Evolutionary conservation across 495 filamentous ascomycete species (phyloP).

Genomic region (Penicillium atrosanguineum): DNA sequence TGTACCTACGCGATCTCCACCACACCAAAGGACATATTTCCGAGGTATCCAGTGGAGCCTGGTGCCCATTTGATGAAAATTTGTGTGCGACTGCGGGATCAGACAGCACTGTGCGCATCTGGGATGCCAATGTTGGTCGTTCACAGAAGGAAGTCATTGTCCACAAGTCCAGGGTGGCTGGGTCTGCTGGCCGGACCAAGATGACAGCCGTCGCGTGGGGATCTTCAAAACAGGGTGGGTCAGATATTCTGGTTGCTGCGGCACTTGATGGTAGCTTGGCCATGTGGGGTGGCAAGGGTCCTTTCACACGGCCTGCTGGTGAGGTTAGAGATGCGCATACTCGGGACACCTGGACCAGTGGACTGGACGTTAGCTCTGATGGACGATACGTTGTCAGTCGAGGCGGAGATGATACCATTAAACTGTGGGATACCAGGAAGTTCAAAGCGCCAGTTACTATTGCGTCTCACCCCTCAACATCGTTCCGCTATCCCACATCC

Average conservation of each 20-base stretch:
- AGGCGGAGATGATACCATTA: conserved; percentile 85
- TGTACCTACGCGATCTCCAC: conserved; percentile 95
- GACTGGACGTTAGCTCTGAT: conserved; percentile 87
- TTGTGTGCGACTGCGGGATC: conserved; percentile 85
- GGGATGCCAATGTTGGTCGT: conserved; percentile 87
- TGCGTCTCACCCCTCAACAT: conserved; percentile 77
- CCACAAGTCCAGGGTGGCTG: conserved; percentile 82
- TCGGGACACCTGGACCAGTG: conserved; percentile 85
- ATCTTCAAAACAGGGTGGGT: conserved; percentile 69
- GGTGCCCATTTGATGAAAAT: conserved; percentile 82
- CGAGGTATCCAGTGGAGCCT: conserved; percentile 80
- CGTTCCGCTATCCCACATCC: conserved; percentile 73
- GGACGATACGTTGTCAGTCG: conserved; percentile 84
- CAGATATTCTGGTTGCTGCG: conserved; percentile 77
- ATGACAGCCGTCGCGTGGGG: conserved; percentile 95
- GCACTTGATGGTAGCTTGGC: conserved; percentile 86
- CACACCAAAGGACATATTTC: conserved; percentile 96
- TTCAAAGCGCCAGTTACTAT: conserved; percentile 85
- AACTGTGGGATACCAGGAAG: conserved; percentile 95
- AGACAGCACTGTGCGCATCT: conserved; percentile 92
- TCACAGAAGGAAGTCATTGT: conserved; percentile 91
- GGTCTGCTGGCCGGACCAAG: conserved; percentile 84
- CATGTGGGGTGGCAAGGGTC: conserved; percentile 90
- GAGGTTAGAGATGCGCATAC: conserved; percentile 86
- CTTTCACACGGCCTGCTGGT: conserved; percentile 77